These are phyloP conservation scores for Xylaria grammica DNA, from an alignment of 495 filamentous ascomycete genomes.

Conservation along the genomic window DNA sequence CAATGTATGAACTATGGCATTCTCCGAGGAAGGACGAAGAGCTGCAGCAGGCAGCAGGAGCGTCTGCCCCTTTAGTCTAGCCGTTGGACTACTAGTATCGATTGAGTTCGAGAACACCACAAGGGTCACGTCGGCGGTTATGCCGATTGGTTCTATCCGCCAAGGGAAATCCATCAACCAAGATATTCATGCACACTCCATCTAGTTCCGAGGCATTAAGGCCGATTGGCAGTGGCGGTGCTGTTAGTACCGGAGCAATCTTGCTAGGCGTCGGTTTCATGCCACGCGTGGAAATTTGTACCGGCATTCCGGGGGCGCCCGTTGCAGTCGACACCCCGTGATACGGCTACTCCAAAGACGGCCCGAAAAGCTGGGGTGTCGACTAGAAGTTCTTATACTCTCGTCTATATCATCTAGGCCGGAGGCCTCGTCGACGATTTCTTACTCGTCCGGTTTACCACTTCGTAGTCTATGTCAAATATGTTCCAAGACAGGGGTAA, in stretches of 20 bases:
- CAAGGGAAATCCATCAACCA: too few relatives aligned
- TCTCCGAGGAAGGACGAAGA: too few relatives aligned
- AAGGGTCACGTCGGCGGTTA: not conserved
- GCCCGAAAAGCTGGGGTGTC: slow-evolving; percentile 10
- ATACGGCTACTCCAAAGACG: not conserved
- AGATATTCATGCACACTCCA: too few relatives aligned
- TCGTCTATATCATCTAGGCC: not conserved
- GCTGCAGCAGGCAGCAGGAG: too few relatives aligned
- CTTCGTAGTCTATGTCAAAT: not conserved
- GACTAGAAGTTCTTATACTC: not conserved
- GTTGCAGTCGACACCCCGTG: slow-evolving; percentile 1
- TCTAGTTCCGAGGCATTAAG: not conserved
- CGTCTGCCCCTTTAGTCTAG: too few relatives aligned
- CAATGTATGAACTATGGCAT: too few relatives aligned
- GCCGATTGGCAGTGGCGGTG: not conserved
- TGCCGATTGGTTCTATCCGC: not conserved
- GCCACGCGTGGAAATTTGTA: slow-evolving; percentile 2
- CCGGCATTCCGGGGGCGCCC: not conserved
- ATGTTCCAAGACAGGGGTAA: not conserved
- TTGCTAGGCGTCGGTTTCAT: not conserved
- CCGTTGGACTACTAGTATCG: too few relatives aligned
- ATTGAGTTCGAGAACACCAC: not conserved
- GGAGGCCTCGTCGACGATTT: not conserved
- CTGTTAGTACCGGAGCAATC: not conserved
- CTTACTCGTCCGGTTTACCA: not conserved